Base-by-base conservation (phyloP, 2,329 filamentous ascomycete genomes). In the Sporothrix phasma region DNA sequence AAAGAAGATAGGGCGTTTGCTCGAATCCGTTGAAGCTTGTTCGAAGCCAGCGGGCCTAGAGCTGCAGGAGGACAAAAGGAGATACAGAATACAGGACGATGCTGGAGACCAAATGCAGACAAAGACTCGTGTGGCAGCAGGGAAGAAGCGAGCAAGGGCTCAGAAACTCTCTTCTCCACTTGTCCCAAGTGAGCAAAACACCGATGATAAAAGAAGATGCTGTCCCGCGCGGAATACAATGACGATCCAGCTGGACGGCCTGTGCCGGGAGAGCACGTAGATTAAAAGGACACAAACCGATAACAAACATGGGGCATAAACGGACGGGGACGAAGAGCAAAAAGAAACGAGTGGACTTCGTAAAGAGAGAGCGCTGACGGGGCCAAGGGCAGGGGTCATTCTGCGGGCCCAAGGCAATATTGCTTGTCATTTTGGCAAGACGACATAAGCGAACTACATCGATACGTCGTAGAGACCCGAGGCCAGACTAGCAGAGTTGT, bases 41-140 rank as follows among this genome's bases (percentile, higher is more conserved):
- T n/a, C n/a, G 22, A 43, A 22, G 3, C 22, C 5, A 26, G 39
- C 39, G 22, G 56, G 24, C 24, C 56, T 26, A 13, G 24, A 31
- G 39, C 37, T 59, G 56, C 56, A 59, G 24, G 15, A 59, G 24
- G 56, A 59, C 56, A 39, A 59, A 58, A 58, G 29, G 54, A 58
- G 54, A 43, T 22, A 10, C 15, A 13, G 17, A 34, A 59, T 31
- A 46, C 24, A 31, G 56, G 56, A 29, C 7, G 15, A 5, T 43
- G 34, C 15, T 41, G 7, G 15, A 59, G 22, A 26, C n/a, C 10
- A 19, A 45, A 39, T 2, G 51, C 51, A 39, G 19, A 56, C 51
- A 58, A n/a, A 29, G 13, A 37, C 29, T 41, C 37, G 56, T 59
- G 56, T 59, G 56, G 24, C 39, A 46, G 39, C 56, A 59, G 24